Evolutionary conservation across 768 basidiomycete species (phyloP), one percentile per base, ranked within the genome.

Genomic region (Suillus hirtellus): DNA sequence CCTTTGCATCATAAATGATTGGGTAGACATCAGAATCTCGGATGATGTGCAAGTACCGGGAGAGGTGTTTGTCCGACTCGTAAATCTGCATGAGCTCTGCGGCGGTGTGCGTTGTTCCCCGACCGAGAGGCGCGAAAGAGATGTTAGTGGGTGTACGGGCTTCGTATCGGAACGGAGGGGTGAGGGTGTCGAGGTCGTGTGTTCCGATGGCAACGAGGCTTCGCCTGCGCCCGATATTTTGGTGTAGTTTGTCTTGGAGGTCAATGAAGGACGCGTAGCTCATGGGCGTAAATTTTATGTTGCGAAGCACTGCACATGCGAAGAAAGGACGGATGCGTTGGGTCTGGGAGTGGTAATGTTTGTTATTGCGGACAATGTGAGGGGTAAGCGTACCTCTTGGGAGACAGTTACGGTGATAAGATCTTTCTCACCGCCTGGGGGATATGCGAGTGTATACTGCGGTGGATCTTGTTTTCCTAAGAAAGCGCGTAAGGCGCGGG

Each of bases 181-280:
- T 82, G 61, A 99, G 78, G 4, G 92, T 93, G 75, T 98, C 95
- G 56, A 99, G 77, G 78, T 99, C 97, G 69, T 99, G 97, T 2
- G 97, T 99, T 62, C 97, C 97, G 67, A 99, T 97, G 21, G 97
- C 87, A 54, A 96, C 97, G 50, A 99, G 85, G 71, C 91, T 92
- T 63, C 97, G 82, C 67, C 90, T 82, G 63, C 97, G 83, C 71
- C 93, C 95, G 40, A 99, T 85, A 76, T 99, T 99, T 72, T 96
- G 92, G 73, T 99, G 97, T 58, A 99, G 82, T 77, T 99, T 99
- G 73, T 99, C 97, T 78, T 99, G 97, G n/a, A 99, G 80, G 73
- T 99, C 97, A 69, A 99, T 96, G 85, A 99, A 99, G 65, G 93
- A 95, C 31, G 90, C 92, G 73, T 99, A 99, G 44, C 93, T 95